phyloP scores from a whole-genome alignment of 805 yeast species.

The Teunomyces pallodes region DNA sequence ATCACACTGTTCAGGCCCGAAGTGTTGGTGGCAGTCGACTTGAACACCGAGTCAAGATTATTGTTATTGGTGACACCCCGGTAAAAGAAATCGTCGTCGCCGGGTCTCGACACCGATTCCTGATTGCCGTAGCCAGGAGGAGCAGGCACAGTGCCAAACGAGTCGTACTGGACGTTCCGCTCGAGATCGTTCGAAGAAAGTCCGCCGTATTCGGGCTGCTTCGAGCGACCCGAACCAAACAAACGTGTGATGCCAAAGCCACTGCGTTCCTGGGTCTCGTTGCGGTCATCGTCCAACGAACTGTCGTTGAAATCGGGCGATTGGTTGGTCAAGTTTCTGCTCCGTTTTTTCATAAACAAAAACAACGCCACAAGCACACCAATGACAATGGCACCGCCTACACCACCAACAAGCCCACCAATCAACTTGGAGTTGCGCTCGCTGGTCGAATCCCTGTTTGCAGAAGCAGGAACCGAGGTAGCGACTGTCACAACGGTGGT shows the following conservation, averaged over 20 bases:
- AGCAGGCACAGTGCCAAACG: conserved; percentile 10
- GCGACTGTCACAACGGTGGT: conserved; percentile 41
- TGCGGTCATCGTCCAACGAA: conserved; percentile 16
- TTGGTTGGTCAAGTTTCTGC: conserved; percentile 33
- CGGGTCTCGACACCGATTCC: conserved; percentile 11
- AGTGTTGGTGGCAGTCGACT: conserved; percentile 6
- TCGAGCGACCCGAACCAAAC: conserved; percentile 22
- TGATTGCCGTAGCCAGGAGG: conserved; percentile 5
- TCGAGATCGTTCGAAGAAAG: conserved; percentile 22
- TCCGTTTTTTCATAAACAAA: conserved; percentile 33
- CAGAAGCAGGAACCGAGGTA: conserved; percentile 23
- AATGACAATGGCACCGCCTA: conserved; percentile 44
- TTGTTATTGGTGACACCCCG: conserved; percentile 44
- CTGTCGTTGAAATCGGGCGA: conserved; percentile 44
- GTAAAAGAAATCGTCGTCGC: conserved; percentile 35
- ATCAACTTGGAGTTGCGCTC: conserved; percentile 33
- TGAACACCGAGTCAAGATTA: conserved; percentile 40
- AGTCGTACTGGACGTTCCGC: conserved; percentile 14
- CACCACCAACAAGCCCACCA: conserved; percentile 46
- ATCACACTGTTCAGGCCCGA: conserved; percentile 7
- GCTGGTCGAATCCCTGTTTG: conserved; percentile 8
- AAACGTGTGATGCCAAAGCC: conserved; percentile 28
- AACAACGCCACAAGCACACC: conserved; percentile 36
- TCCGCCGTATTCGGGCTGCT: neutral
- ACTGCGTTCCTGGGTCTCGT: conserved; percentile 9